Evolutionary conservation across 2,329 filamentous ascomycete genomes (phyloP).

Genomic region (Fusarium nanum): DNA sequence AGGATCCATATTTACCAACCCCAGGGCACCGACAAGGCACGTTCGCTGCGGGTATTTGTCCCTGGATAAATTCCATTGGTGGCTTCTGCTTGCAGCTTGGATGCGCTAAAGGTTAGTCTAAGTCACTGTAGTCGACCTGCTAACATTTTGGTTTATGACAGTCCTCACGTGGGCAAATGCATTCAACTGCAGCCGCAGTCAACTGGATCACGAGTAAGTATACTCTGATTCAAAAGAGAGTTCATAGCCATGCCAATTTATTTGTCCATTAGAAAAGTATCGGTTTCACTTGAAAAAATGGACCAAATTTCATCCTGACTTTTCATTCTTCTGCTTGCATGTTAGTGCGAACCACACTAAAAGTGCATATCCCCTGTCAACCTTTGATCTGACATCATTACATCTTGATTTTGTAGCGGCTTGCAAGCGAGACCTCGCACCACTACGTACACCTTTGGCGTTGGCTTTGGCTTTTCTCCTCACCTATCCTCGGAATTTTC

Average conservation of each 20-base stretch:
- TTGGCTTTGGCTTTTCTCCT: slow-evolving; percentile 11
- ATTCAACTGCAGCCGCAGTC: not conserved
- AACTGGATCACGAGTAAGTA: not conserved
- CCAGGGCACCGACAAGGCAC: not conserved
- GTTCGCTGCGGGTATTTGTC: not conserved
- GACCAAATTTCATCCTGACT: not conserved
- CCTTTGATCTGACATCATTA: slow-evolving; percentile 46
- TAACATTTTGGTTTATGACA: not conserved
- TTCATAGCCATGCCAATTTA: not conserved
- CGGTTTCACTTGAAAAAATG: not conserved
- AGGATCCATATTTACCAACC: not conserved
- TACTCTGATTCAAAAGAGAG: not conserved
- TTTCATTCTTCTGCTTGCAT: not conserved
- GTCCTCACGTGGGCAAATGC: slow-evolving; percentile 15
- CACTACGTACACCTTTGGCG: slow-evolving; percentile 10
- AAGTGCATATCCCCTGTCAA: slow-evolving; percentile 12
- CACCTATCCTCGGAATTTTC: not conserved
- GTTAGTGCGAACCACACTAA: slow-evolving; percentile 22
- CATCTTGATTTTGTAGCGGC: slow-evolving; percentile 17
- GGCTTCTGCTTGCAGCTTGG: not conserved
- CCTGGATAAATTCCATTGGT: not conserved
- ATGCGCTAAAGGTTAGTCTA: slow-evolving; percentile 1
- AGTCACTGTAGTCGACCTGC: not conserved
- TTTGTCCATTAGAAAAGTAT: not conserved
- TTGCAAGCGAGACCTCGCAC: slow-evolving; percentile 23